Base-by-base conservation (phyloP, 192 early-diverging fungal species). In the Umbelopsis sp. region DNA sequence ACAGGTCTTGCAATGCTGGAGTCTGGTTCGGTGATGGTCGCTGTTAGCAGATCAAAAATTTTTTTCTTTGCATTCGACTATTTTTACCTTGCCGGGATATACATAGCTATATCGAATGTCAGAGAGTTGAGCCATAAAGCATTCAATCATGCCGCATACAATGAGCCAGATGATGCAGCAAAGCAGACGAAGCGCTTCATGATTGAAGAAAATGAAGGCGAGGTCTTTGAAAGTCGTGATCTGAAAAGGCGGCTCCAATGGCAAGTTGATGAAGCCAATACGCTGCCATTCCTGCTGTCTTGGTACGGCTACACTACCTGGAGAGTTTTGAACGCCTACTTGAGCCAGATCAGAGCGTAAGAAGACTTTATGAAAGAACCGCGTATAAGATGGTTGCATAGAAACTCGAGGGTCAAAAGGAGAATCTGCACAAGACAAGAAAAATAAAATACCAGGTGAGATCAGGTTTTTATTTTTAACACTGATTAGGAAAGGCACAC, bases 1-100 rank as follows among this genome's bases (percentile, higher is more conserved):
- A 29, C 36, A 82, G 74, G 73, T 89, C 86, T 29, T 77, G 41
- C 22, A 89, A 76, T 59, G 81, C 70, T 31, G 80, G 56, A 32
- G 56, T 62, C 56, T 62, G 17, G 17, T 29, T 22, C 10, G 21
- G 52, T 62, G 68, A 69, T 41, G 50, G 16, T 53, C 32, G 49
- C 50, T 21, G 17, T 17, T 38, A 20, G 12, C 29, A 34, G 14
- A 31, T 31, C 31, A 31, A 20, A 26, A 29, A 31, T 14, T 36
- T 38, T 50, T 14, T 52, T 26, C 17, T 1, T 26, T 26, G 36
- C 17, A 50, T 43, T 66, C 16, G 14, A 21, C 43, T 47, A 45
- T 45, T 71, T 62, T 38, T 31, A 66, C 50, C 45, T 69, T 51
- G 34, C 47, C 43, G 29, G 26, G 29, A 68, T 68, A 68, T 49